These are phyloP conservation scores for Rhizoclosmatium sp. DNA, from an alignment of 192 early-diverging fungal species.

Conservation along the genomic window DNA sequence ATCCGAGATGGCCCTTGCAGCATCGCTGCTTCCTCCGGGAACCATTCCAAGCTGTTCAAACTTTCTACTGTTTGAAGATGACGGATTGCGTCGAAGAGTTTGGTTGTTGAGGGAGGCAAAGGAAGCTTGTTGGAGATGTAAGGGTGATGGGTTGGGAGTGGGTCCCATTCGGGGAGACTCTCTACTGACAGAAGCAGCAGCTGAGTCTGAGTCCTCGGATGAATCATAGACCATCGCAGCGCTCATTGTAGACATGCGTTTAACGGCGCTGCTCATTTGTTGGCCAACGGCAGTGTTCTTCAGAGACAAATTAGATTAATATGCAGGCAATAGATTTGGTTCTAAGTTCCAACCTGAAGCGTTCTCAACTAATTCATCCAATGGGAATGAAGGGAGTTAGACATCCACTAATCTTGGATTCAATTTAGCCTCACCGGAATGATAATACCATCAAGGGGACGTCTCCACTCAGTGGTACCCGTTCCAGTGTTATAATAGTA, in stretches of 20 bases:
- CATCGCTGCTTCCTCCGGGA: constrained; percentile 14
- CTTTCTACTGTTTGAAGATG: constrained; percentile 3
- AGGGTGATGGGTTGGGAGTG: not conserved
- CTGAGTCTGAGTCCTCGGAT: constrained; percentile 9
- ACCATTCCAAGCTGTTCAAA: constrained; percentile 37
- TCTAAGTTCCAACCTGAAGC: constrained; percentile 47
- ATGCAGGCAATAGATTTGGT: not conserved
- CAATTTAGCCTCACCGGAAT: constrained; percentile 66
- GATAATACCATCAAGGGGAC: constrained; percentile 74
- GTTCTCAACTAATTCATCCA: constrained; percentile 42
- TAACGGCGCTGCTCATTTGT: constrained; percentile 71
- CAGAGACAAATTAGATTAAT: not conserved
- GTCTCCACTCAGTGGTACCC: constrained; percentile 86
- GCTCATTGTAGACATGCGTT: constrained; percentile 38
- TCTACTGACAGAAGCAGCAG: no score
- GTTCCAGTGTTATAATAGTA: constrained; percentile 95
- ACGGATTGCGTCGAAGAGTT: not conserved
- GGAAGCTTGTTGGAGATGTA: not conserved
- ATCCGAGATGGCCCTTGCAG: constrained; percentile 2
- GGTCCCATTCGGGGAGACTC: not conserved
- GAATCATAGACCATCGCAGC: constrained; percentile 19
- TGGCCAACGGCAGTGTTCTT: constrained; percentile 80
- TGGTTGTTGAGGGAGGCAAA: not conserved
- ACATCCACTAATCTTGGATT: no score
- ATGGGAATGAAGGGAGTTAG: not conserved